Evolutionary conservation across 2,329 filamentous ascomycete genomes (phyloP).

Genomic region (Colletotrichum incanum): DNA sequence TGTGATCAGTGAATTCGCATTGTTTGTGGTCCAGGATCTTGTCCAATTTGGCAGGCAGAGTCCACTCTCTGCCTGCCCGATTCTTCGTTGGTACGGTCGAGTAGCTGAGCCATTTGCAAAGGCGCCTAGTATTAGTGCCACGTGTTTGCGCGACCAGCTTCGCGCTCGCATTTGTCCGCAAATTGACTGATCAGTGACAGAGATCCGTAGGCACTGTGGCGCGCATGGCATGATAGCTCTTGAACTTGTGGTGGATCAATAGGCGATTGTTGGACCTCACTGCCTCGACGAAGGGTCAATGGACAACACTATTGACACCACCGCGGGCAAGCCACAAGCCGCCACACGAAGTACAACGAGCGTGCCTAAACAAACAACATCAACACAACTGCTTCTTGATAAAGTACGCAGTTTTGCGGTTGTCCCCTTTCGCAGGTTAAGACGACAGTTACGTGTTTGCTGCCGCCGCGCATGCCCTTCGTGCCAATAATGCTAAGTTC

Average conservation of each 20-base stretch:
- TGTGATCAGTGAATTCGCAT: neutral
- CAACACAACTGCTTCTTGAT: no score
- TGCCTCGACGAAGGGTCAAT: neutral
- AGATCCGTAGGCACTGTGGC: neutral
- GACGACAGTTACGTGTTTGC: no score
- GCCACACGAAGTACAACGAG: no score
- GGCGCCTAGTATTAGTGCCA: neutral
- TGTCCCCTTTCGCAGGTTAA: no score
- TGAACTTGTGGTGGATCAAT: neutral
- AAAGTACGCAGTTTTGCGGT: no score
- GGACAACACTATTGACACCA: no score
- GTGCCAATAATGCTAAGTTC: no score
- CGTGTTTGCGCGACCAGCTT: neutral
- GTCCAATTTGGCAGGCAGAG: neutral
- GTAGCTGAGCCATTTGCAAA: neutral
- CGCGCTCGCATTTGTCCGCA: neutral
- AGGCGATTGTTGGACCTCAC: neutral
- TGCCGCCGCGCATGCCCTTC: no score
- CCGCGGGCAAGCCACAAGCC: no score
- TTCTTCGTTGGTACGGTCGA: neutral
- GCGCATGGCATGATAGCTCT: neutral
- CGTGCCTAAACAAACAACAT: no score
- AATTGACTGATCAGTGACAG: neutral
- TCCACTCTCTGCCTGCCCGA: neutral
- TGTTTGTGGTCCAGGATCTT: constrained; percentile 1